These are phyloP conservation scores for Candida manassasensis DNA, from an alignment of 805 yeast species.

Conservation along the genomic window DNA sequence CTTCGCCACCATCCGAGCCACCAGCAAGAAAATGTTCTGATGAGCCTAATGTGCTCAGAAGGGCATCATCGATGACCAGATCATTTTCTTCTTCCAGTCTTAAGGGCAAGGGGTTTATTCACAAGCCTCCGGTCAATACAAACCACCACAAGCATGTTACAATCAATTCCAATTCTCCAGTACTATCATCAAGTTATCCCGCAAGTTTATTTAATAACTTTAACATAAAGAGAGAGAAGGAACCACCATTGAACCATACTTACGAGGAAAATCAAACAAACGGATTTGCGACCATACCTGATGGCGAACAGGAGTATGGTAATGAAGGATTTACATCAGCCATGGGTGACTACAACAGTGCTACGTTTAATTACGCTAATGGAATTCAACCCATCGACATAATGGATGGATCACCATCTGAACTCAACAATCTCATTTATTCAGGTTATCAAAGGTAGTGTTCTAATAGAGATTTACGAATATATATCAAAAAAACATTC, in stretches of 20 bases:
- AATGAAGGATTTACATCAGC: background rate
- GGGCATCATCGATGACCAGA: conserved; percentile 1
- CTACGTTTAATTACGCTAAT: background rate
- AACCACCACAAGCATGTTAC: background rate
- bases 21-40: background rate
- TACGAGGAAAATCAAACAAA: background rate
- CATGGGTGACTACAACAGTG: background rate
- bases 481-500: too few species aligned
- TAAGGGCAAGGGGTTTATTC: background rate
- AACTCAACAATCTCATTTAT: too few species aligned
- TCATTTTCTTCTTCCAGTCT: conserved; percentile 10
- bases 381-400: background rate
- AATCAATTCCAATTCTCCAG: background rate
- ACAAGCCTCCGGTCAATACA: background rate
- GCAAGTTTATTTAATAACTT: background rate
- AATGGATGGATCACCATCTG: background rate
- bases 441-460: too few species aligned
- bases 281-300: background rate
- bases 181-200: background rate
- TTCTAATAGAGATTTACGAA: too few species aligned
- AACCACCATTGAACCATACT: background rate
- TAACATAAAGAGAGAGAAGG: background rate
- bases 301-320: background rate
- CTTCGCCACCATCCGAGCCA: conserved; percentile 14
- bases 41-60: conserved; percentile 6